Percentiles rank a stretch among this genome's conserved stretches.
phyloP scores from a whole-genome alignment of 805 yeast species.

The Candida vartiovaarae region DNA sequence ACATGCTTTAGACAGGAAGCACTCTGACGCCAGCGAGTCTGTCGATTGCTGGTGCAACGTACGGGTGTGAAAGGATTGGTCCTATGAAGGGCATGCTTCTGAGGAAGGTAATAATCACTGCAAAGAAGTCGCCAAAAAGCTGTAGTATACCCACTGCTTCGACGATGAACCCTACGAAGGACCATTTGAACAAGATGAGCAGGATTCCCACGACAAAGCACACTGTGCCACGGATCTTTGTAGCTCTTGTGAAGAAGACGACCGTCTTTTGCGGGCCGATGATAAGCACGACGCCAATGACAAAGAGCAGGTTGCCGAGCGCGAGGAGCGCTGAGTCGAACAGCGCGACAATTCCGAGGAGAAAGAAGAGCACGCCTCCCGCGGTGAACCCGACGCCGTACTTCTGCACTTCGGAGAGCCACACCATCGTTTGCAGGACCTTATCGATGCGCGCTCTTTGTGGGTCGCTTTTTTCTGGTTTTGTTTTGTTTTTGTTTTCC shows the following conservation, averaged over 20 bases:
- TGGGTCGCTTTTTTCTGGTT: background rate
- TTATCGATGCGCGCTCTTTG: background rate
- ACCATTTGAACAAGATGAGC: conserved; percentile 64
- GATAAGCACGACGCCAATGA: conserved; percentile 73
- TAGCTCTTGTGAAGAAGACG: conserved; percentile 78
- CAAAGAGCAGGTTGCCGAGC: conserved; percentile 60
- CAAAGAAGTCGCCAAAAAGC: conserved; percentile 85
- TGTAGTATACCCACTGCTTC: conserved; percentile 89
- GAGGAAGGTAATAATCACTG: conserved; percentile 79
- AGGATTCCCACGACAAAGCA: conserved; percentile 73
- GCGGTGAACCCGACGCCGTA: conserved; percentile 92
- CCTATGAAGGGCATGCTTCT: conserved; percentile 87
- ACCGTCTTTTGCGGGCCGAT: conserved; percentile 84
- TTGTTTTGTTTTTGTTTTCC: background rate
- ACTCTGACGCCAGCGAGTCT: conserved; percentile 59
- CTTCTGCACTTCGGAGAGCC: conserved; percentile 26
- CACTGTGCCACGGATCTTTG: conserved; percentile 78
- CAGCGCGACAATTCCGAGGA: conserved; percentile 76
- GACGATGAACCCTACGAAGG: conserved; percentile 77
- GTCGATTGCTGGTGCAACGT: conserved; percentile 61
- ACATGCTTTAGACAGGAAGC: conserved; percentile 49
- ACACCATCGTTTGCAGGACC: conserved; percentile 3
- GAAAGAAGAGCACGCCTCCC: conserved; percentile 58
- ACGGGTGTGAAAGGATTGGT: conserved; percentile 73
- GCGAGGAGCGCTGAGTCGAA: conserved; percentile 88